These are phyloP conservation scores for Ophiosphaerella korrae DNA, from an alignment of 2,329 filamentous ascomycete species.

Conservation along the genomic window DNA sequence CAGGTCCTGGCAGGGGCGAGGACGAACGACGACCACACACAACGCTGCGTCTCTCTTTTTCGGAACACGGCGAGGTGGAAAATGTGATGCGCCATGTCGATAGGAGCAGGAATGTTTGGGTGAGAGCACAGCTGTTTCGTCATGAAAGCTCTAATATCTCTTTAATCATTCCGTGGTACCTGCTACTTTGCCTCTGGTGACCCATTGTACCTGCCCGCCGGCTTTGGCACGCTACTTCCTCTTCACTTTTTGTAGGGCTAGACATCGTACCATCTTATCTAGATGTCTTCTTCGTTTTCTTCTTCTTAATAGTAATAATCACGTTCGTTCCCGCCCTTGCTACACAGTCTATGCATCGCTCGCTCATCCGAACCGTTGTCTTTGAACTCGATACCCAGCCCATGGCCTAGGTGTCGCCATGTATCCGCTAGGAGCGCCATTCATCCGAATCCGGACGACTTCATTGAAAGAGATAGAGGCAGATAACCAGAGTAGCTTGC, in stretches of 20 bases:
- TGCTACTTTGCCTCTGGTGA: conserved; percentile 8
- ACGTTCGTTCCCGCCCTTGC: conserved; percentile 2
- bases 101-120: conserved; percentile 4
- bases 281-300: conserved; percentile 9
- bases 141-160: conserved; percentile 15
- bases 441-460: conserved; percentile 10
- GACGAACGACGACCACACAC: conserved; percentile 36
- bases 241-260: conserved; percentile 3
- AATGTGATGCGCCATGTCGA: conserved; percentile 28
- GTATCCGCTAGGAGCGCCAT: conserved; percentile 17
- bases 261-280: conserved; percentile 10
- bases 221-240: conserved; percentile 14
- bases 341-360: conserved; percentile 2
- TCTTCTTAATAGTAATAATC: conserved; percentile 14
- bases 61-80: conserved; percentile 22
- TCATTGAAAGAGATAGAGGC: conserved; percentile 13
- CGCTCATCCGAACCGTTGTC: not conserved
- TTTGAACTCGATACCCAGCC: not conserved
- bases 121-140: conserved; percentile 12
- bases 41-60: conserved; percentile 28
- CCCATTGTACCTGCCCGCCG: conserved; percentile 27
- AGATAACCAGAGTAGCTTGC: not conserved
- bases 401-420: conserved; percentile 20
- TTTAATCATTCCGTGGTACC: conserved; percentile 18
- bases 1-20: conserved; percentile 24